Evolutionary conservation across 768 basidiomycete species (phyloP), one percentile per base, ranked within the genome.

Genomic region (Mycena floridula): DNA sequence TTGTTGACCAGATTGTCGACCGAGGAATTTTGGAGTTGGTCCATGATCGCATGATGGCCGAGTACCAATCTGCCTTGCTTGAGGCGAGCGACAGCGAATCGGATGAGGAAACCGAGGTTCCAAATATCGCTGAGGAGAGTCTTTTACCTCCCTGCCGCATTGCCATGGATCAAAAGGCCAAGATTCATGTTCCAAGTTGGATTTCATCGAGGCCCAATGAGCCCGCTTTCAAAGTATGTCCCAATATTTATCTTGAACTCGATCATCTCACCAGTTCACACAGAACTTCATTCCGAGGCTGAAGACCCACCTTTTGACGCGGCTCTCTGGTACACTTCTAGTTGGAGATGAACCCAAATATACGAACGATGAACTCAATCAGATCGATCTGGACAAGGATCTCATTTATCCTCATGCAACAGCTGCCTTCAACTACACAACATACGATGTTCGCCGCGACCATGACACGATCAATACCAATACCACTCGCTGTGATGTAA

Each of bases 391-490:
- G n/a, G n/a, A 12, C 11, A 5, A 37, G 4, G 35, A 36, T 50
- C 45, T 4, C 37, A 46, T 55, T 37, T 63, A 39, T 28, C 25
- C 2, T n/a, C 58, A 62, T 42, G 53, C 49, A 26, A 46, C 47
- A 15, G 7, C 63, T 5, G 53, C 53, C 0, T 26, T 68, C 41
- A 63, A 65, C 49, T 66, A 62, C 43, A 65, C 63, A 0, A 64
- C 64, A 2, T 69, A 68, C 49, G 59, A 69, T 50, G 40, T 65
- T 20, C 58, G 55, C 2, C 56, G 59, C 1, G 45, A 50, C 9
- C 64, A 68, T 44, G 67, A 72, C 42, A 32, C 48, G 1, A 50
- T 70, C 28, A 63, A 65, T 26, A 52, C 57, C 2, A 20, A 42
- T 0, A 46, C 44, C 7, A 57, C 51, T 0, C 56, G 63, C 12